Evolutionary conservation across 2,329 filamentous ascomycete genomes (phyloP).

Genomic region (Reticulascus tulasneorum): DNA sequence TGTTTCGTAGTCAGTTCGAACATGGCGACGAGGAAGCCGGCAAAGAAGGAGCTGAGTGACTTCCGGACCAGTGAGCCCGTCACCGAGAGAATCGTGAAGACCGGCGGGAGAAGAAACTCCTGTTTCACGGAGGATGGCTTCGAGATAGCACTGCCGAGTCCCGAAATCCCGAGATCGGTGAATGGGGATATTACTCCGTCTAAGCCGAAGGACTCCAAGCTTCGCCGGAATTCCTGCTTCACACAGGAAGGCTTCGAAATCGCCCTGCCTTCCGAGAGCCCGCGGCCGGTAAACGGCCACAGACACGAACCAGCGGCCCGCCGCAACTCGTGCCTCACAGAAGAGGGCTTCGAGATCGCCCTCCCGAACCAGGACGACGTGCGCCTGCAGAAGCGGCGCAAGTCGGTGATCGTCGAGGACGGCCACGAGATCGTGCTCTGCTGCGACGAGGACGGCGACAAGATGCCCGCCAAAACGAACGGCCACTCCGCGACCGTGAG

Average conservation of each 20-base stretch:
- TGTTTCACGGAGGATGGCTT: constrained; percentile 42
- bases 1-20: constrained; percentile 85
- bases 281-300: too few species aligned
- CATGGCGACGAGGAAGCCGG: constrained; percentile 65
- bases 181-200: too few species aligned
- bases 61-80: neutral
- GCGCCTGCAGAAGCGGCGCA: constrained; percentile 19
- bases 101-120: constrained; percentile 25
- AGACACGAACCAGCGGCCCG: constrained; percentile 13
- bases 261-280: constrained; percentile 35
- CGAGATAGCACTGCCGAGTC: constrained; percentile 40
- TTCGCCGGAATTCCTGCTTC: constrained; percentile 37
- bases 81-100: too few species aligned
- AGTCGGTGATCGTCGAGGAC: constrained; percentile 48
- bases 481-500: neutral
- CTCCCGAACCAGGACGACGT: constrained; percentile 24
- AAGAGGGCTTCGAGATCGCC: constrained; percentile 45
- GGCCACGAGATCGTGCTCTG: constrained; percentile 51
- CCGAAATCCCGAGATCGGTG: too few species aligned
- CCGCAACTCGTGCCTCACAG: constrained; percentile 38
- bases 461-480: constrained; percentile 8
- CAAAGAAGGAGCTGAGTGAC: too few species aligned
- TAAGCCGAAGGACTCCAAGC: too few species aligned
- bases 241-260: constrained; percentile 46
- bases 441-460: constrained; percentile 20